Evolutionary conservation across 306 rosid species (phyloP), one percentile per base, ranked within the genome.

Genomic region (Glycine tomentella): DNA sequence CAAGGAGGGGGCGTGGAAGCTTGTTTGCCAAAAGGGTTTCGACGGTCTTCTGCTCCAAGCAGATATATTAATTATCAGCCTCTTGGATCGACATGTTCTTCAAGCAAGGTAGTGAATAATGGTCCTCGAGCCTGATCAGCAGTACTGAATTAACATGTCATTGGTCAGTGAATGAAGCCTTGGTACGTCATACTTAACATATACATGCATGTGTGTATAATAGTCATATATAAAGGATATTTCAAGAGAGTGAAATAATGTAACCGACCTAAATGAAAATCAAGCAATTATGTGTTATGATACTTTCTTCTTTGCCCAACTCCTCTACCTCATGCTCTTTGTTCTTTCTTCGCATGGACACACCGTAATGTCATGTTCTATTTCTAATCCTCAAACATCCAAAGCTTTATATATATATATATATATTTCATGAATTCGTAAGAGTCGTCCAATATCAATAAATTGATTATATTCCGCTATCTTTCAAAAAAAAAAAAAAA

Each of bases 21-120:
- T 61, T 87, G 95, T 78, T 73, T 91, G 82, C 97, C 95, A 0
- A 92, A 91, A 80, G 95, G 91, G 70, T 48, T 72, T 81, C 80
- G 74, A 25, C 90, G 69, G 8, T 36, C 85, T 42, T 92, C 97
- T 17, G 91, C 88, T 0, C 97, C 95, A 5, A 91, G 97, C 56
- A 85, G 90, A 82, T 88, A 85, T 53, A 81, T 77, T 5, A 92
- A 92, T 65, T 78, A 79, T 73, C 83, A 82, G 13, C 87, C 92
- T 51, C 91, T 90, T 63, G 93, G 82, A 20, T 84, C 87, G 0
- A 13, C 86, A 3, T 92, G 94, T 74, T 82, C 85, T 57, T 55
- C 92, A 13, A 38, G n/a, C 69, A 86, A 80, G 61, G 53, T 68
- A 25, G 49, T 69, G 42, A 36, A 36, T 4, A 69, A 74, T 58